Evolutionary conservation across 2,329 filamentous ascomycete genomes (phyloP).

Genomic region (Fusarium gaditjirri): DNA sequence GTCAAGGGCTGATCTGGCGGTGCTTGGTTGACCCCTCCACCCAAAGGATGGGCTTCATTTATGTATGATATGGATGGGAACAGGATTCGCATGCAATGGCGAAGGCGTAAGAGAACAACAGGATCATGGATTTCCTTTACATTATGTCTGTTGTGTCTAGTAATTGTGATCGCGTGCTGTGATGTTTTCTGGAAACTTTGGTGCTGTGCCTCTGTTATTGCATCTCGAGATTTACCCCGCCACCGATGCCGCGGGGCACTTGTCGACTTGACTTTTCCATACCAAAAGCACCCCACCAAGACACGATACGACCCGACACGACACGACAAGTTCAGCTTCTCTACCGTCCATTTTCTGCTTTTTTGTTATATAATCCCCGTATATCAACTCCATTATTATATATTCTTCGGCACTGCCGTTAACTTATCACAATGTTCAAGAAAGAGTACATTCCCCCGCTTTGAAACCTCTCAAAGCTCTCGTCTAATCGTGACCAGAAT

Average conservation of each 20-base stretch:
- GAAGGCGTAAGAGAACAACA: constrained; percentile 25
- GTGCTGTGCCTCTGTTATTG: constrained; percentile 36
- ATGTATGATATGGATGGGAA: constrained; percentile 28
- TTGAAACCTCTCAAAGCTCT: constrained; percentile 3
- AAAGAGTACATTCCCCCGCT: constrained; percentile 74
- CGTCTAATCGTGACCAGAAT: constrained; percentile 61
- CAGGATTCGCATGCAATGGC: not conserved
- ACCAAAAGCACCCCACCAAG: constrained; percentile 40
- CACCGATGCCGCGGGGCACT: constrained; percentile 44
- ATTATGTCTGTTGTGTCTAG: not conserved
- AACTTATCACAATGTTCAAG: constrained; percentile 79
- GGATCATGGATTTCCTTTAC: not conserved
- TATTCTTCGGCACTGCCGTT: constrained; percentile 8
- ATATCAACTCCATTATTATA: not conserved
- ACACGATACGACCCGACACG: constrained; percentile 12
- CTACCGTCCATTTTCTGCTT: not conserved
- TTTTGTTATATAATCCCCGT: not conserved
- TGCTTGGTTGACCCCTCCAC: constrained; percentile 3
- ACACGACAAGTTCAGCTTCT: not conserved
- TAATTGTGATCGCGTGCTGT: not conserved
- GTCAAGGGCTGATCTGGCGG: constrained; percentile 58
- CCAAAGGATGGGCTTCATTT: not conserved
- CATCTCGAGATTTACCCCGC: constrained; percentile 47
- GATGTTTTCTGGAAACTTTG: not conserved
- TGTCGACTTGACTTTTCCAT: constrained; percentile 40